Percentiles rank a stretch among this genome's conserved stretches.
Evolutionary conservation across 192 early-diverging fungal genomes (phyloP).

Genomic region (Podila epigama): DNA sequence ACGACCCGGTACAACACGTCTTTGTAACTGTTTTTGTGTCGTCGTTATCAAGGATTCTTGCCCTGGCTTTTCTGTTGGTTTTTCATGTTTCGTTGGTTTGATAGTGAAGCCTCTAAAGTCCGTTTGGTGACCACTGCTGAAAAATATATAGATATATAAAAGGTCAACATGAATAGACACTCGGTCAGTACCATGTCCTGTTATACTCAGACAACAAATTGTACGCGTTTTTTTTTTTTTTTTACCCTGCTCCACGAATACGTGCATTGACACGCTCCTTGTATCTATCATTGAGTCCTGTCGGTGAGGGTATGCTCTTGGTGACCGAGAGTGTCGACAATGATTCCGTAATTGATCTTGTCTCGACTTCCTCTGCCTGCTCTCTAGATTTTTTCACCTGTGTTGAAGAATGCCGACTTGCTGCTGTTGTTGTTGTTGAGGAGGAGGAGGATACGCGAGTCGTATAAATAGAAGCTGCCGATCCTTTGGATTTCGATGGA

Average conservation of each 20-base stretch:
- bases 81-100: conserved; percentile 1
- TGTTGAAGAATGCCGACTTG: not conserved
- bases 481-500: not conserved
- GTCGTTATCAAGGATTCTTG: too few relatives aligned
- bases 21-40: too few relatives aligned
- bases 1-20: too few relatives aligned
- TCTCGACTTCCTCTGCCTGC: not conserved
- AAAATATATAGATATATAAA: not conserved
- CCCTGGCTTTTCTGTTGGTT: not conserved
- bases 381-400: too few relatives aligned
- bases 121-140: conserved; percentile 12
- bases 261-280: conserved; percentile 30
- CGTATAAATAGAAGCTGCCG: not conserved
- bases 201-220: not conserved
- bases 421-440: too few relatives aligned
- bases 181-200: not conserved
- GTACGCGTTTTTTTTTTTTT: not conserved
- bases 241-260: conserved; percentile 31
- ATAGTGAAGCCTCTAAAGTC: conserved; percentile 26
- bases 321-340: not conserved
- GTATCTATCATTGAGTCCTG: conserved; percentile 25
- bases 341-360: not conserved
- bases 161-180: not conserved
- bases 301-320: not conserved
- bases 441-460: not conserved